Percentiles rank a stretch among this genome's conserved stretches.
phyloP scores from a whole-genome alignment of 805 yeast species.

The Saccharomycopsis lassenensis region DNA sequence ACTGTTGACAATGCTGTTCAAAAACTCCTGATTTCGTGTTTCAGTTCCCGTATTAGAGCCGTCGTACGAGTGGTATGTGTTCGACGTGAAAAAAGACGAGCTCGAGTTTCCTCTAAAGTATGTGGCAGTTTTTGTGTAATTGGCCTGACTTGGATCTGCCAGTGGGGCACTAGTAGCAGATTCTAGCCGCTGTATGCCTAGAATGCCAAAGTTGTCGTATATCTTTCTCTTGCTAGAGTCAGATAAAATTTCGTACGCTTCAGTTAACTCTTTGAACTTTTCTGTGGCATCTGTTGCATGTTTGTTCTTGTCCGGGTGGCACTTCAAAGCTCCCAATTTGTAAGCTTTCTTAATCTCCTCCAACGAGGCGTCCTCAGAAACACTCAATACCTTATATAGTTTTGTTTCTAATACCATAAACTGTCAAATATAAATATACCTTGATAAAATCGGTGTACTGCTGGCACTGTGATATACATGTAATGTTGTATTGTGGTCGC shows the following conservation, averaged over 20 bases:
- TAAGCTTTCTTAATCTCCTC: constrained; percentile 77
- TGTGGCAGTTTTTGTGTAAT: neutral
- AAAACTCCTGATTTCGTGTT: too few species aligned
- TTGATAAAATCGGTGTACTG: too few species aligned
- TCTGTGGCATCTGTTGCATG: constrained; percentile 87
- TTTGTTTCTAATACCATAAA: constrained; percentile 59
- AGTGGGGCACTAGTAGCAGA: neutral
- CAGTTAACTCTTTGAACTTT: constrained; percentile 81
- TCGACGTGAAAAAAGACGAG: too few species aligned
- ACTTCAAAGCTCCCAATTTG: constrained; percentile 69
- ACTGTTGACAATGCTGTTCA: constrained; percentile 4
- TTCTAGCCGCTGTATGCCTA: too few species aligned
- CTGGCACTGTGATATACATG: too few species aligned
- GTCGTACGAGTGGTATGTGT: too few species aligned
- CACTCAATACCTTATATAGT: constrained; percentile 67
- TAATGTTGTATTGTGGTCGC: too few species aligned
- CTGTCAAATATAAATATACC: too few species aligned
- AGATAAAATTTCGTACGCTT: constrained; percentile 81
- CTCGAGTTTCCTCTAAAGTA: too few species aligned
- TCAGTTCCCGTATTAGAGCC: too few species aligned
- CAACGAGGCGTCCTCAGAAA: constrained; percentile 50
- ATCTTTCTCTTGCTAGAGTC: constrained; percentile 27
- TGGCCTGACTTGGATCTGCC: neutral
- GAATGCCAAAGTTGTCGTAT: constrained; percentile 7
- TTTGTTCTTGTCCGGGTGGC: constrained; percentile 91